Base-by-base conservation (phyloP, 768 basidiomycete genomes). In the Pisolithus albus region DNA sequence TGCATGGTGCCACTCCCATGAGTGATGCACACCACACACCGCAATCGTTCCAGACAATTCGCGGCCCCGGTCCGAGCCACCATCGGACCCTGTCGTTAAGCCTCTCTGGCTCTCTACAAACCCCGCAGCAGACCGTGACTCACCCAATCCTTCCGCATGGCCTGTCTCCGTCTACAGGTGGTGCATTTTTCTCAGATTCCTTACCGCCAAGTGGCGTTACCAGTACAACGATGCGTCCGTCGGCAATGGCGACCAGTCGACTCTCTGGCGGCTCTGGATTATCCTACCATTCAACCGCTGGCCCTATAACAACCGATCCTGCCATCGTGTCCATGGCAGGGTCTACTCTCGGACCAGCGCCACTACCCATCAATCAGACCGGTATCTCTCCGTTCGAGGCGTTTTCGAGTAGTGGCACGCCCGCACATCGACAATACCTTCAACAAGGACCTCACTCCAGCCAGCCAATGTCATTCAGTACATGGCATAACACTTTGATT, bases 21-120 rank as follows among this genome's bases (percentile, higher is more conserved):
- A 10, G 37, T 21, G 36, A 45, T 18, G 18, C 28, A 32, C 37
- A 42, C 19, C 44, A 40, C 18, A 9, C 23, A 10, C n/a, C 41
- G 34, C 43, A 26, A 37, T 21, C 19, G 24, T 32, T 44, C 43
- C 19, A 30, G n/a, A 42, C 28, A 30, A 38, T 41, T 50, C 43
- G 43, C 15, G 46, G 46, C 6, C 30, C 46, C 34, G 34, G 54
- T 34, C 37, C 53, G 9, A 57, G 53, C 13, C 56, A 62, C 19
- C 61, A 46, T 23, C 59, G 46, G 10, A 40, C 63, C 10, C 26
- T 45, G 41, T 52, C 64, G 32, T 13, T 36, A n/a, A 23, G 53
- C 32, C 43, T 64, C 36, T 23, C 54, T 41, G 41, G 39, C 23
- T 26, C 53, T 30, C 24, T 57, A n/a, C 67, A 59, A 6, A 53